Evolutionary conservation across 352 stramenopile genomes (phyloP).

Genomic region (Globisporangium spiculum): DNA sequence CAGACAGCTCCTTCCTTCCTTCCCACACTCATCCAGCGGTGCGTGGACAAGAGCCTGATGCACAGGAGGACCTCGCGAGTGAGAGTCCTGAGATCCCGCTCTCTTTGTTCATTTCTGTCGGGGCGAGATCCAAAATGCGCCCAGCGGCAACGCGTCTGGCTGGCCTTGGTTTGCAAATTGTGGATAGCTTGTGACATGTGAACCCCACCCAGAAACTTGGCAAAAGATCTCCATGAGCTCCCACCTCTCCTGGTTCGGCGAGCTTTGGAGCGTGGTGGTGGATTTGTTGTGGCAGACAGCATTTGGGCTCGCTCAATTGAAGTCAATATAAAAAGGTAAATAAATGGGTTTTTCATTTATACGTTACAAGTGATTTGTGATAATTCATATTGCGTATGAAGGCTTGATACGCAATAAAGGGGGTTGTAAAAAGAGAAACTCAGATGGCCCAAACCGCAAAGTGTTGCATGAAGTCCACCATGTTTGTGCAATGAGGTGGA

Average conservation of each 20-base stretch:
- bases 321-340: background rate
- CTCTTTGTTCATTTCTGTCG: background rate
- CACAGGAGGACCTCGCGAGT: background rate
- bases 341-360: background rate
- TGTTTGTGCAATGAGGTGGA: slow-evolving; percentile 12
- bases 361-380: rapidly evolving
- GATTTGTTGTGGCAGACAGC: background rate
- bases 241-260: background rate
- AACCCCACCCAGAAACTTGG: background rate
- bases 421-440: background rate
- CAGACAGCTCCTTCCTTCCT: too few species aligned
- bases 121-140: background rate
- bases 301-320: background rate
- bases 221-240: background rate
- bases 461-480: background rate
- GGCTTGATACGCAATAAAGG: background rate
- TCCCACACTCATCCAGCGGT: background rate
- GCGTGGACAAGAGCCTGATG: background rate
- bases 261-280: background rate
- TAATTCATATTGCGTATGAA: background rate
- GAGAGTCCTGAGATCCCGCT: background rate
- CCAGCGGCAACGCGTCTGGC: background rate
- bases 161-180: too few species aligned
- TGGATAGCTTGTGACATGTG: background rate
- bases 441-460: background rate